Conservation (phyloP, 441 rosid genomes). For the Pelargonium fulgidum region DNA sequence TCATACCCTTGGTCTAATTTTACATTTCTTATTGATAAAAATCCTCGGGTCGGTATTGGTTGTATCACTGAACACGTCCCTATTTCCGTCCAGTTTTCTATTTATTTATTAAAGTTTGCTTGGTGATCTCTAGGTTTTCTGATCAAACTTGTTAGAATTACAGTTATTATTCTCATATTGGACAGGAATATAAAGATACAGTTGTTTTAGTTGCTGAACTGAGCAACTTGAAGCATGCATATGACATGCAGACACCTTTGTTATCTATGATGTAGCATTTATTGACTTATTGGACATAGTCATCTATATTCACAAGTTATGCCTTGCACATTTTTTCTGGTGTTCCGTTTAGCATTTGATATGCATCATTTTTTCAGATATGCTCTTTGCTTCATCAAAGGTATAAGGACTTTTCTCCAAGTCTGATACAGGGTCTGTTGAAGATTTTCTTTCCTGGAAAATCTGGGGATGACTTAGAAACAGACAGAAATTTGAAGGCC, state of each 20-base stretch:
- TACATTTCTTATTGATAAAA: background rate
- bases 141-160: background rate
- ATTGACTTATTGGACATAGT: background rate
- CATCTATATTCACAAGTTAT: background rate
- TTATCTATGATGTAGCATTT: background rate
- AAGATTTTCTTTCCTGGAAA: constrained; percentile 94
- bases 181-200: background rate
- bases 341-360: constrained; percentile 24
- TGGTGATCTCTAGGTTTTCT: background rate
- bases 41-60: background rate
- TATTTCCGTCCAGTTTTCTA: background rate
- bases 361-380: constrained; percentile 42
- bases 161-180: background rate
- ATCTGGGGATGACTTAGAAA: constrained; percentile 77
- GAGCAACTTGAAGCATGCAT: background rate
- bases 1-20: background rate
- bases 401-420: constrained; percentile 87
- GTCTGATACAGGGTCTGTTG: constrained; percentile 75
- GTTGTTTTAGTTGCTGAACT: background rate
- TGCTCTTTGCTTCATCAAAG: constrained; percentile 97
- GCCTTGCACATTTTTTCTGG: constrained; percentile 9
- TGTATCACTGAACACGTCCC: background rate
- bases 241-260: background rate
- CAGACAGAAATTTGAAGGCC: constrained; percentile 75
- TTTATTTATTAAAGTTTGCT: background rate